phyloP scores from a whole-genome alignment of 1,284 basidiomycete species.

The Ustilago lituana region DNA sequence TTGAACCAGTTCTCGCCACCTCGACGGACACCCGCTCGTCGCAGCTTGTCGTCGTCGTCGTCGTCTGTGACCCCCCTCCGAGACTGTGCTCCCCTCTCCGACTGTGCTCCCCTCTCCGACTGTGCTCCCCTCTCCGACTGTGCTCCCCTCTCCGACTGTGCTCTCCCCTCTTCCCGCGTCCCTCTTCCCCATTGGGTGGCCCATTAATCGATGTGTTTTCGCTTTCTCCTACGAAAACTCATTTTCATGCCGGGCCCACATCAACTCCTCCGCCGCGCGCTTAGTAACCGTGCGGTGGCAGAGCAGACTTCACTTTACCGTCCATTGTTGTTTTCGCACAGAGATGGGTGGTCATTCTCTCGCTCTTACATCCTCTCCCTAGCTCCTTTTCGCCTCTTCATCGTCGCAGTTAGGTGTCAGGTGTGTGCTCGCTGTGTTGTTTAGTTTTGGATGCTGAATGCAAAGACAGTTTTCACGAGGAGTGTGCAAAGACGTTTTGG shows the following conservation, averaged over 20 bases:
- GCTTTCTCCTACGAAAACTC: slow-evolving; percentile 32
- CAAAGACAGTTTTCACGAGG: no score
- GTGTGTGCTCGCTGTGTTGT: no score
- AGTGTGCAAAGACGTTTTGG: background rate
- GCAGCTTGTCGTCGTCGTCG: no score
- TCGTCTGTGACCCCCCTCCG: no score
- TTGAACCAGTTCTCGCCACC: no score
- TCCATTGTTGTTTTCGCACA: slow-evolving; percentile 5
- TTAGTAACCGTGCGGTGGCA: slow-evolving; percentile 6
- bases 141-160: slow-evolving; percentile 2
- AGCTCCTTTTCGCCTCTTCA: background rate
- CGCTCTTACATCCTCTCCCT: slow-evolving; percentile 29
- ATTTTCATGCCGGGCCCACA: slow-evolving; percentile 63
- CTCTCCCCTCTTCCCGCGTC: background rate
- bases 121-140: no score
- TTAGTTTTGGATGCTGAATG: no score
- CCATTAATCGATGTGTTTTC: slow-evolving; percentile 60
- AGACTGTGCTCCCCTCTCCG: background rate
- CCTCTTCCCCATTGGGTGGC: slow-evolving; percentile 12
- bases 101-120: background rate
- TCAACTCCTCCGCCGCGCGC: slow-evolving; percentile 10
- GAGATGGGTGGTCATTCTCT: slow-evolving; percentile 40
- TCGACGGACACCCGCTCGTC: no score
- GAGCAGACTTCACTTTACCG: slow-evolving; percentile 56
- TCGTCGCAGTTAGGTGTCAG: no score